These are phyloP conservation scores for Ascochyta rabiei DNA, from an alignment of 2,329 filamentous ascomycete species.

Conservation along the genomic window DNA sequence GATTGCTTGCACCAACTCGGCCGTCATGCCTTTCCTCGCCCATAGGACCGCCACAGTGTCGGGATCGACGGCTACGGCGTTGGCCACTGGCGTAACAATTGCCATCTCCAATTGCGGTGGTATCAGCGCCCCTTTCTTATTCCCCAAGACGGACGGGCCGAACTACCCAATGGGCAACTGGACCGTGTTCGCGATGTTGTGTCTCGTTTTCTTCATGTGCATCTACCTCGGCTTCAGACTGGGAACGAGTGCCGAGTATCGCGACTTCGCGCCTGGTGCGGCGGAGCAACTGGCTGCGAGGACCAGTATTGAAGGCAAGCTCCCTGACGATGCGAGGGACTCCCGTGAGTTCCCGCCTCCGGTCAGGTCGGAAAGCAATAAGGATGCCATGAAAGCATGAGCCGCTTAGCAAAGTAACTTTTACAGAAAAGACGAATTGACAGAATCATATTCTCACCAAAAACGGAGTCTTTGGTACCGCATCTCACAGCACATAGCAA, in stretches of 20 bases:
- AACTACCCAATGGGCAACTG: constrained; percentile 32
- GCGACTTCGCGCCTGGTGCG: constrained; percentile 27
- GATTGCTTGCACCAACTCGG: constrained; percentile 30
- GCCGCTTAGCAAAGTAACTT: background rate
- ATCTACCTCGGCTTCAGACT: constrained; percentile 29
- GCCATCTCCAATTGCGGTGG: constrained; percentile 30
- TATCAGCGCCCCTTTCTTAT: constrained; percentile 30
- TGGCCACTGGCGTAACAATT: constrained; percentile 30
- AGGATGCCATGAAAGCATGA: background rate
- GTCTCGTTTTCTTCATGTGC: constrained; percentile 22
- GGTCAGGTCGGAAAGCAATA: background rate
- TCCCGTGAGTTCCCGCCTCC: constrained; percentile 14
- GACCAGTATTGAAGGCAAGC: constrained; percentile 19
- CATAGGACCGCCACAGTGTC: constrained; percentile 30
- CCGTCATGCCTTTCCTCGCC: constrained; percentile 29
- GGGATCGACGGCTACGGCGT: constrained; percentile 28
- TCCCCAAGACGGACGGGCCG: constrained; percentile 22
- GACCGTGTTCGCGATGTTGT: constrained; percentile 30
- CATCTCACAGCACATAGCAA: too few species aligned
- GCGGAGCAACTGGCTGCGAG: constrained; percentile 26
- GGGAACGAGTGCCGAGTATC: constrained; percentile 29
- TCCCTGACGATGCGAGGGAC: constrained; percentile 19
- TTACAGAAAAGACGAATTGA: too few species aligned
- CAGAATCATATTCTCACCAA: too few species aligned
- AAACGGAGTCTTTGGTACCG: too few species aligned